phyloP scores from a whole-genome alignment of 257 asterid genomes.

The Marsdenia floribunda region DNA sequence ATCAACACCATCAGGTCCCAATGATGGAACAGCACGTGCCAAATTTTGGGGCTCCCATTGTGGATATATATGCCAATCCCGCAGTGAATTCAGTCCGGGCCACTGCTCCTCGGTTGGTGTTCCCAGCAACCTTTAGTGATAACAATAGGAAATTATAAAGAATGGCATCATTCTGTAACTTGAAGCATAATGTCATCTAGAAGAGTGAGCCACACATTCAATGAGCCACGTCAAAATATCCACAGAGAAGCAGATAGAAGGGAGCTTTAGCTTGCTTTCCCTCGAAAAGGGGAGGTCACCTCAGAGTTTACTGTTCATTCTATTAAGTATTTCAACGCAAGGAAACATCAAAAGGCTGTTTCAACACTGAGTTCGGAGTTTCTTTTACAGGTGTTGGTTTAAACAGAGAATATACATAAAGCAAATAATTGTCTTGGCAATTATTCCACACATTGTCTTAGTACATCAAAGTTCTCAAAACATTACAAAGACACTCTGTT shows the following conservation, averaged over 20 bases:
- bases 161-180: neutral
- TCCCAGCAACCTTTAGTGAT: slow-evolving; percentile 64
- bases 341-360: neutral
- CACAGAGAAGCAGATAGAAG: no score
- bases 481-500: neutral
- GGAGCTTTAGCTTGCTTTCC: no score
- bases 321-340: neutral
- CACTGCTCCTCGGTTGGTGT: slow-evolving; percentile 82
- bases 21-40: slow-evolving; percentile 69
- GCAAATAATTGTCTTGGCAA: neutral
- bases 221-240: no score
- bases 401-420: neutral
- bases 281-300: no score
- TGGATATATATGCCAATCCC: slow-evolving; percentile 97
- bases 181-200: neutral
- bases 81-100: slow-evolving; percentile 79
- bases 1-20: slow-evolving; percentile 84
- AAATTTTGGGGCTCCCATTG: slow-evolving; percentile 82
- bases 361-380: neutral
- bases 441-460: no score
- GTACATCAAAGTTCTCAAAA: neutral
- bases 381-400: neutral
- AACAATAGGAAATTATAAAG: neutral
- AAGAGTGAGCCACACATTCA: neutral
- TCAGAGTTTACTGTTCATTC: neutral